Conservation (phyloP, 208 protist genomes). For the Leishmania guyanensis region DNA sequence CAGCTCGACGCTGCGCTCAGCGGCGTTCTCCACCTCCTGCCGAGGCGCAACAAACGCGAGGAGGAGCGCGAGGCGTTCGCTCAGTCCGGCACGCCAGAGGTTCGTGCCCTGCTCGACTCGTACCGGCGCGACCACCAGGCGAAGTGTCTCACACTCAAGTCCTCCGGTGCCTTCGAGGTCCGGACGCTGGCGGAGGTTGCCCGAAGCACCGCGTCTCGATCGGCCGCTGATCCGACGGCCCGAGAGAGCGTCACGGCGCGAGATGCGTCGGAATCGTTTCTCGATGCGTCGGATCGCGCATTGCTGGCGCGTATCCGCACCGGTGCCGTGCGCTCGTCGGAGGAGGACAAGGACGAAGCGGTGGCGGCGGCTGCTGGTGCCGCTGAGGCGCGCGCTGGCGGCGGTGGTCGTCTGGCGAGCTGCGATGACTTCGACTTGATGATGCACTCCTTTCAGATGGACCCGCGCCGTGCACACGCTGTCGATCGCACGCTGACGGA, state of each 20-base stretch:
- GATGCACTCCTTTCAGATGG: constrained; percentile 63
- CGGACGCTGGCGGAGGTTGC: constrained; percentile 15
- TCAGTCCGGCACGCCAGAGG: constrained; percentile 54
- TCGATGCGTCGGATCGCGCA: constrained; percentile 26
- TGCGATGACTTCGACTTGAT: constrained; percentile 75
- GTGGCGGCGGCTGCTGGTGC: not conserved
- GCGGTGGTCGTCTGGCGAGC: constrained; percentile 13
- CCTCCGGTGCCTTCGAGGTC: constrained; percentile 49
- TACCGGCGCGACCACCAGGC: constrained; percentile 53
- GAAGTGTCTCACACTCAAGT: constrained; percentile 48
- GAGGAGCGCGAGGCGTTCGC: constrained; percentile 71
- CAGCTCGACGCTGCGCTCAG: constrained; percentile 77
- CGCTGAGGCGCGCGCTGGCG: constrained; percentile 13
- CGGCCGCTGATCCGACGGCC: constrained; percentile 5
- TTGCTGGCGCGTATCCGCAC: constrained; percentile 35
- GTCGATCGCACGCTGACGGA: constrained; percentile 63
- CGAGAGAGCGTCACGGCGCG: not conserved
- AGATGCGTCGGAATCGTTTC: constrained; percentile 12
- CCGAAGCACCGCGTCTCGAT: not conserved
- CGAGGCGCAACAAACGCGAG: constrained; percentile 54
- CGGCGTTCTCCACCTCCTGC: constrained; percentile 66
- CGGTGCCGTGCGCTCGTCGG: constrained; percentile 7
- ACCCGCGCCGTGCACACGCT: constrained; percentile 69
- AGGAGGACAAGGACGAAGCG: constrained; percentile 3
- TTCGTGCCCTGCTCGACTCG: constrained; percentile 52